Conservation (phyloP, 2,329 filamentous ascomycete species). For the Colletotrichum sp. region DNA sequence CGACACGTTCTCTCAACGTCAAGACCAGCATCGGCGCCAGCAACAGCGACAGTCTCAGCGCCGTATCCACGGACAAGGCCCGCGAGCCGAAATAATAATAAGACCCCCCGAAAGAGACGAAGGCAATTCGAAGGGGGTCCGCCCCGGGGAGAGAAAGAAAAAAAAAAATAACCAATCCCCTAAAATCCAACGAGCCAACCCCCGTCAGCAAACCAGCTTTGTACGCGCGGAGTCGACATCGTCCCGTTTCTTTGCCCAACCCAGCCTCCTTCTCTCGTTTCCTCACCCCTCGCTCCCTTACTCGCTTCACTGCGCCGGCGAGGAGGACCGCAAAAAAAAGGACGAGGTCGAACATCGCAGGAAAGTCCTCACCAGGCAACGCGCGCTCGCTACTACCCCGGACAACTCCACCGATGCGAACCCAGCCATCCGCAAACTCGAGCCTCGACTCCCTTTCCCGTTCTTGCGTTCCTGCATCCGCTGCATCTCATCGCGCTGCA, state of each 20-base stretch:
- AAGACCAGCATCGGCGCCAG: neutral
- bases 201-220: constrained; percentile 15
- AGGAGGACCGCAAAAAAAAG: constrained; percentile 34
- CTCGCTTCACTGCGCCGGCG: constrained; percentile 16
- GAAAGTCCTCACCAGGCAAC: constrained; percentile 28
- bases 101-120: constrained; percentile 10
- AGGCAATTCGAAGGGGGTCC: neutral
- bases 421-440: constrained; percentile 50
- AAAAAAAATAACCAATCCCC: constrained; percentile 4
- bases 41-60: constrained; percentile 1
- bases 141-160: neutral
- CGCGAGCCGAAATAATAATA: constrained; percentile 10
- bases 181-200: constrained; percentile 17
- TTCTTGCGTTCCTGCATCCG: constrained; percentile 29
- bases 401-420: constrained; percentile 43
- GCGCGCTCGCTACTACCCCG: constrained; percentile 25
- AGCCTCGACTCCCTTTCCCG: constrained; percentile 33
- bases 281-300: constrained; percentile 17
- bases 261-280: constrained; percentile 15
- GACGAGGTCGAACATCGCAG: constrained; percentile 39
- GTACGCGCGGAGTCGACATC: constrained; percentile 16
- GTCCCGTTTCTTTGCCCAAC: constrained; percentile 13
- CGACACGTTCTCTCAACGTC: neutral
- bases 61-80: neutral
- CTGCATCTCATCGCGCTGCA: constrained; percentile 13